Conservation (phyloP, 768 basidiomycete genomes). For the Clitopilus hobsonii region DNA sequence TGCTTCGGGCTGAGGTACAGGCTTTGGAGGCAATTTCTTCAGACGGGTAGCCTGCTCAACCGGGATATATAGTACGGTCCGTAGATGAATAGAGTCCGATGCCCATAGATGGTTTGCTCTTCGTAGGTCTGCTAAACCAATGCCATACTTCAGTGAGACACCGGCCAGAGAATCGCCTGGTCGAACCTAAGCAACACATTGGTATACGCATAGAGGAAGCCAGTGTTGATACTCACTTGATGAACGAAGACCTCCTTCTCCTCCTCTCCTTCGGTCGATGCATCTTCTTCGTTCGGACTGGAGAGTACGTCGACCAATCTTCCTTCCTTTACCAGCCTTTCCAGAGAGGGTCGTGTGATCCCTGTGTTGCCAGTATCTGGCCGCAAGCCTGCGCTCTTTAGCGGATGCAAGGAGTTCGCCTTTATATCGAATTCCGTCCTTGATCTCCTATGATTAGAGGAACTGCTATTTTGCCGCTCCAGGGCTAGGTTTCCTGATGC, state of each 20-base stretch:
- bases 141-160: constrained; percentile 86
- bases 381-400: constrained; percentile 19
- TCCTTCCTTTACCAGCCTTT: constrained; percentile 16
- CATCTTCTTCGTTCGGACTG: constrained; percentile 11
- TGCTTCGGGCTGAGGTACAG: constrained; percentile 2
- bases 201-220: background rate
- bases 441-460: constrained; percentile 15
- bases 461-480: background rate
- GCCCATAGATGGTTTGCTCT: constrained; percentile 92
- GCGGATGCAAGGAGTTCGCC: constrained; percentile 16
- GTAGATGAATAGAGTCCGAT: constrained; percentile 87
- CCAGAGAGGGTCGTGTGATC: constrained; percentile 22
- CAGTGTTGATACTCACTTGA: constrained; percentile 33
- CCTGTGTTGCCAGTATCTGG: constrained; percentile 20
- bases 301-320: constrained; percentile 24
- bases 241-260: constrained; percentile 59
- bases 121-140: constrained; percentile 77
- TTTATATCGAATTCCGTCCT: constrained; percentile 16
- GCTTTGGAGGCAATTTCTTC: constrained; percentile 20
- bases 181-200: constrained; percentile 45
- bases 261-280: constrained; percentile 13
- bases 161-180: constrained; percentile 79
- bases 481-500: background rate
- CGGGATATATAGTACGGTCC: constrained; percentile 79
- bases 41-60: constrained; percentile 49